Percentiles rank a stretch among this genome's conserved stretches.
phyloP scores from a whole-genome alignment of 2,329 filamentous ascomycete species.

The Arthrobotrys pseudoclavata region DNA sequence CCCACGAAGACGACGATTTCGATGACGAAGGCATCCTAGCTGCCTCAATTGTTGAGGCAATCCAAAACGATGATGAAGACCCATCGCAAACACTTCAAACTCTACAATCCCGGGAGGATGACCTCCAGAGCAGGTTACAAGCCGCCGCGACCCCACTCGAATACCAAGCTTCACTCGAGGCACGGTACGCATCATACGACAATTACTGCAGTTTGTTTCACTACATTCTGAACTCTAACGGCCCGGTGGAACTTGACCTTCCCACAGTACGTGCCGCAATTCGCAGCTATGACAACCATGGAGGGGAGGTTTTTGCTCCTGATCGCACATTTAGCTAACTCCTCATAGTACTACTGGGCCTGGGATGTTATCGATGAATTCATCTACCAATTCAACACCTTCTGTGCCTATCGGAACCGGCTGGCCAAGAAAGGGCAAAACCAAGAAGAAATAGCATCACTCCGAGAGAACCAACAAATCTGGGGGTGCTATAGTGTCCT shows the following conservation, averaged over 20 bases:
- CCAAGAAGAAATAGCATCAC: slow-evolving; percentile 89
- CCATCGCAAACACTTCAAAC: slow-evolving; percentile 70
- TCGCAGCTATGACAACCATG: slow-evolving; percentile 2
- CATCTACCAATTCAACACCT: slow-evolving; percentile 99
- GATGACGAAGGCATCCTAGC: slow-evolving; percentile 96
- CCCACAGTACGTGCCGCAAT: slow-evolving; percentile 80
- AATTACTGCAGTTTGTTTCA: slow-evolving; percentile 99
- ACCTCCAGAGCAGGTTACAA: slow-evolving; percentile 91
- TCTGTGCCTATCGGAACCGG: slow-evolving; percentile 95
- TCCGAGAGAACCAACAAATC: slow-evolving; percentile 97
- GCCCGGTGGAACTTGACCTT: slow-evolving; percentile 96
- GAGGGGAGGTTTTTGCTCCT: background rate
- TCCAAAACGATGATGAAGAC: slow-evolving; percentile 91
- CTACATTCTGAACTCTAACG: slow-evolving; percentile 98
- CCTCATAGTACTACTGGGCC: slow-evolving; percentile 90
- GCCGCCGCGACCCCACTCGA: slow-evolving; percentile 95
- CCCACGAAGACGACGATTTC: slow-evolving; percentile 74
- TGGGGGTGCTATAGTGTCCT: slow-evolving; percentile 99
- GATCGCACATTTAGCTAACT: slow-evolving; percentile 2
- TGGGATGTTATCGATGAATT: slow-evolving; percentile 99
- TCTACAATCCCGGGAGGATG: slow-evolving; percentile 81
- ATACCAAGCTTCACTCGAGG: slow-evolving; percentile 93
- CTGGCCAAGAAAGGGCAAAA: slow-evolving; percentile 84
- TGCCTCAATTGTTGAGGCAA: slow-evolving; percentile 95
- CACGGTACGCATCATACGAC: slow-evolving; percentile 99